phyloP scores from a whole-genome alignment of 2,329 filamentous ascomycete species.

The Chrysoporthe deuterocubensis region DNA sequence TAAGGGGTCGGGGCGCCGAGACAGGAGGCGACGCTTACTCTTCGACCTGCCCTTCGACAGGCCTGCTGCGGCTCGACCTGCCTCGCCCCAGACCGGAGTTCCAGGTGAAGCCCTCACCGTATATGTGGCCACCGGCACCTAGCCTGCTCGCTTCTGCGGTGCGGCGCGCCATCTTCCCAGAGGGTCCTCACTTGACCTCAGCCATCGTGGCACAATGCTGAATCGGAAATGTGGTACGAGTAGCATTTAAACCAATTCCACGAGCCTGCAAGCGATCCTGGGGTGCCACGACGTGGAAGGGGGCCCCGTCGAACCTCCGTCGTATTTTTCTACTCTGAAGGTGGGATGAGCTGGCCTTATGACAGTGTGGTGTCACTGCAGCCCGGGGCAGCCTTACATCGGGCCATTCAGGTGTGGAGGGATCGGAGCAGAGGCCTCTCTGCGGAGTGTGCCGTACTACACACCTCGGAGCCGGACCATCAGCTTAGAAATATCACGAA shows the following conservation, averaged over 20 bases:
- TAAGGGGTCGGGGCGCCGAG: constrained; percentile 12
- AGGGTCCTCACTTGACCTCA: constrained; percentile 26
- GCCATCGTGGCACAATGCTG: constrained; percentile 28
- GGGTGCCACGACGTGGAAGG: constrained; percentile 20
- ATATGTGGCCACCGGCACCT: constrained; percentile 3
- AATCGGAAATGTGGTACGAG: constrained; percentile 18
- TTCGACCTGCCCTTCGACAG: background rate
- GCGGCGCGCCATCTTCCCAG: constrained; percentile 13
- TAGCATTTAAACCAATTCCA: constrained; percentile 25
- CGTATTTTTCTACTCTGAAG: background rate
- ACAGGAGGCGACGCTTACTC: constrained; percentile 6
- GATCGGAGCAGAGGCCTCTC: background rate
- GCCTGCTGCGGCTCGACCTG: constrained; percentile 23
- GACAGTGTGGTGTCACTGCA: background rate
- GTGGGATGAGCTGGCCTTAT: background rate
- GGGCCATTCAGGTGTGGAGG: background rate
- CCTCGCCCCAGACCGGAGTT: background rate
- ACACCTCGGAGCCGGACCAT: constrained; percentile 9
- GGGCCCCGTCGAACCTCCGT: constrained; percentile 1
- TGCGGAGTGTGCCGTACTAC: background rate
- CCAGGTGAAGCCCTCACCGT: constrained; percentile 10
- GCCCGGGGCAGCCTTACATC: constrained; percentile 7
- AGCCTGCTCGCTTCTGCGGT: background rate
- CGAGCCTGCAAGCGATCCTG: constrained; percentile 28
- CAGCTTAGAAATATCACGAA: background rate